phyloP scores from a whole-genome alignment of 2,329 filamentous ascomycete species.

The Acephala macrosclerotiorum region DNA sequence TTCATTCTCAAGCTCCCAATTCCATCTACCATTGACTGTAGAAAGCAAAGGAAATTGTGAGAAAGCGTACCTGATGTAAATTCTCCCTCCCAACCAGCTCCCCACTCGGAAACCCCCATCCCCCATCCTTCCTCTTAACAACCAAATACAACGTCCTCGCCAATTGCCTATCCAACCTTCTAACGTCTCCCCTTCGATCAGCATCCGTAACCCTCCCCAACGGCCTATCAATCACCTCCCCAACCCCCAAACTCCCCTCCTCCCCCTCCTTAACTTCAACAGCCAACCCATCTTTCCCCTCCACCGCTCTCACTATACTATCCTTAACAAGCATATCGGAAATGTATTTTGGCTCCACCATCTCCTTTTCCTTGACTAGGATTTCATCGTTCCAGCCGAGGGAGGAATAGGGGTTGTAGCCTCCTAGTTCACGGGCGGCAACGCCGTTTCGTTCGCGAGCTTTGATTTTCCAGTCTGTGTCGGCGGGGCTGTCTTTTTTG shows the following conservation, averaged over 20 bases:
- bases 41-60: slow-evolving; percentile 1
- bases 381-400: slow-evolving; percentile 92
- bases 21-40: neutral
- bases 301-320: slow-evolving; percentile 33
- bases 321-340: slow-evolving; percentile 67
- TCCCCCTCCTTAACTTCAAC: slow-evolving; percentile 64
- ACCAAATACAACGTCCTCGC: slow-evolving; percentile 88
- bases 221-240: slow-evolving; percentile 72
- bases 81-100: slow-evolving; percentile 74
- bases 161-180: slow-evolving; percentile 80
- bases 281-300: slow-evolving; percentile 69
- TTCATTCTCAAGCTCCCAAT: neutral
- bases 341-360: slow-evolving; percentile 50
- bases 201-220: slow-evolving; percentile 77
- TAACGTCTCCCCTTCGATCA: slow-evolving; percentile 76
- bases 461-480: slow-evolving; percentile 91
- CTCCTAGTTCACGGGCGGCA: slow-evolving; percentile 83
- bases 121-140: slow-evolving; percentile 73
- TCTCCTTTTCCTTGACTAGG: slow-evolving; percentile 76
- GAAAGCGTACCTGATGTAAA: slow-evolving; percentile 78
- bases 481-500: slow-evolving; percentile 84
- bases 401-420: slow-evolving; percentile 77
- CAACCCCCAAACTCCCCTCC: slow-evolving; percentile 55
- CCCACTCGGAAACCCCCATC: slow-evolving; percentile 85
- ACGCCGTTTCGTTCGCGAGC: slow-evolving; percentile 75